phyloP scores from a whole-genome alignment of 768 basidiomycete genomes.

The Mycena kentingensis region DNA sequence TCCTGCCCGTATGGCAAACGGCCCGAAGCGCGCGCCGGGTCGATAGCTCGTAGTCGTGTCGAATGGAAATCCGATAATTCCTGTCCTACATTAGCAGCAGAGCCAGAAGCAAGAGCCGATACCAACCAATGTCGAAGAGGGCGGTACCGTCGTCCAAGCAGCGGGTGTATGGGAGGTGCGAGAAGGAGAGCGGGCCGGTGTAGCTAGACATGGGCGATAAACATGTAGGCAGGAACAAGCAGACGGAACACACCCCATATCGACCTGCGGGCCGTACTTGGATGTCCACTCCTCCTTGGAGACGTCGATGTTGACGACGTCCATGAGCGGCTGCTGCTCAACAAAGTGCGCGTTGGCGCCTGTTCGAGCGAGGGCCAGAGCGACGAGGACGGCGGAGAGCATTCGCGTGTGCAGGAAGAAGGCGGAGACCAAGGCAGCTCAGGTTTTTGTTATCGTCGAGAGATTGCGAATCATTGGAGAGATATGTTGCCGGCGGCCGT shows the following conservation, averaged over 20 bases:
- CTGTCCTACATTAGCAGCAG: no score
- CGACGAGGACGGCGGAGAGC: neutral
- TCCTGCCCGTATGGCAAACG: slow-evolving; percentile 59
- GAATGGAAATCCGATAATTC: slow-evolving; percentile 60
- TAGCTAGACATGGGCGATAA: no score
- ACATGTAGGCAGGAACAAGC: no score
- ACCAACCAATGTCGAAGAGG: slow-evolving; percentile 58
- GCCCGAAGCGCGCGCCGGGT: slow-evolving; percentile 65
- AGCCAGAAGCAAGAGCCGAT: no score
- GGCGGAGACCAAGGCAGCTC: neutral
- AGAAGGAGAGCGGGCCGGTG: slow-evolving; percentile 65
- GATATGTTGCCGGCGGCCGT: neutral
- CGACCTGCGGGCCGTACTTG: slow-evolving; percentile 56
- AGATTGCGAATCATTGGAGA: no score
- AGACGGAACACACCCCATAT: no score
- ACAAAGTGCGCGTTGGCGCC: neutral
- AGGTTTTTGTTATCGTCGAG: no score
- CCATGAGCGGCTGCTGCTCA: neutral
- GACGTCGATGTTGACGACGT: slow-evolving; percentile 1
- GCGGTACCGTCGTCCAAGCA: slow-evolving; percentile 22
- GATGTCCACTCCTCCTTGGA: slow-evolving; percentile 45
- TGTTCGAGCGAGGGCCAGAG: neutral
- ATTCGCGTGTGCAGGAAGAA: no score
- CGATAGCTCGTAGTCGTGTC: slow-evolving; percentile 51
- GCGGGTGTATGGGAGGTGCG: slow-evolving; percentile 59